Conservation (phyloP, 768 basidiomycete genomes). For the Termitomyces sp. region DNA sequence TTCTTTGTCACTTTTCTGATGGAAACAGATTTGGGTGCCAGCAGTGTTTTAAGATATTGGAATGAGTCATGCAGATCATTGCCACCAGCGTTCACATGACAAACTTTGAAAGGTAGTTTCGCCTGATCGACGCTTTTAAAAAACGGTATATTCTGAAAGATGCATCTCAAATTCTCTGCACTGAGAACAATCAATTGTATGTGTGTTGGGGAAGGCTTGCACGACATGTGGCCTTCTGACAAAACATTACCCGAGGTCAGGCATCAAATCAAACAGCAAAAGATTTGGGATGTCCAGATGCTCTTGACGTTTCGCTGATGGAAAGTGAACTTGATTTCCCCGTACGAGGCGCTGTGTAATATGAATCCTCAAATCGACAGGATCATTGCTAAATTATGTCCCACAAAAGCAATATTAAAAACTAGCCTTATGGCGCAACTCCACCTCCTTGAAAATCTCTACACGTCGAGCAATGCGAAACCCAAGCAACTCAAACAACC, state of each 20-base stretch:
- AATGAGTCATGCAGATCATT: background rate
- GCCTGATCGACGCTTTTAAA: background rate
- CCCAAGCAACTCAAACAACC: constrained; percentile 71
- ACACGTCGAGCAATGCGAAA: constrained; percentile 65
- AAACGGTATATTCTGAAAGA: background rate
- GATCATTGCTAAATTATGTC: background rate
- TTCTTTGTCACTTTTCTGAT: too few relatives aligned
- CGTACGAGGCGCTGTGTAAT: background rate
- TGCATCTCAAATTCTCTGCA: background rate
- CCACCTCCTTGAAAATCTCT: constrained; percentile 78
- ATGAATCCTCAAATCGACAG: background rate
- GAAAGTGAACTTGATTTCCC: background rate
- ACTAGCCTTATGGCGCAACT: constrained; percentile 51
- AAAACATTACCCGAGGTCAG: background rate
- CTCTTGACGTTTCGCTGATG: background rate
- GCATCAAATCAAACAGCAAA: background rate
- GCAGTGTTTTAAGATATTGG: too few relatives aligned
- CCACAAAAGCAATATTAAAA: background rate
- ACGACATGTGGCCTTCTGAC: background rate
- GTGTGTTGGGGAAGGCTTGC: background rate
- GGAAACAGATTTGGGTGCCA: too few relatives aligned
- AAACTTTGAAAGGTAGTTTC: background rate
- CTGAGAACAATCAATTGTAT: background rate
- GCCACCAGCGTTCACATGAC: background rate
- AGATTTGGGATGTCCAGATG: background rate